Conservation (phyloP, 345 rosid species). For the Brassica nigra region DNA sequence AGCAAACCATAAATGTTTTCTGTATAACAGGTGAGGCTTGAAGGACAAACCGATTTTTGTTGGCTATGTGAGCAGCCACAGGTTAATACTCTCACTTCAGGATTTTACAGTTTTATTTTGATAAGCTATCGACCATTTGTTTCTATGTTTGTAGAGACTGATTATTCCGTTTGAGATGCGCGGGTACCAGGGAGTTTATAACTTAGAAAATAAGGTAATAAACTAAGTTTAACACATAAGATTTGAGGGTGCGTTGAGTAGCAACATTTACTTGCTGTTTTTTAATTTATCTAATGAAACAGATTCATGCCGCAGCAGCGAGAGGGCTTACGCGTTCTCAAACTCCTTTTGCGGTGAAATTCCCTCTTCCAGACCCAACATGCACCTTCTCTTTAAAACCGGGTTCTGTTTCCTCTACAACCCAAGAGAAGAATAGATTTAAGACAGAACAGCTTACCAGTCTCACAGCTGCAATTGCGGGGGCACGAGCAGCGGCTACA, state of each 20-base stretch:
- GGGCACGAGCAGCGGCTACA: slow-evolving; percentile 82
- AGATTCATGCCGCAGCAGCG: slow-evolving; percentile 74
- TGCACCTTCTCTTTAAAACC: slow-evolving; percentile 80
- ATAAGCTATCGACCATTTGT: neutral
- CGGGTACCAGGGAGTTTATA: slow-evolving; percentile 82
- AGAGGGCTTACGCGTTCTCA: slow-evolving; percentile 71
- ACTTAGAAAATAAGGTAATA: slow-evolving; percentile 88
- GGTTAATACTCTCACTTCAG: slow-evolving; percentile 45
- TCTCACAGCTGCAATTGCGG: slow-evolving; percentile 76
- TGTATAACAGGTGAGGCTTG: slow-evolving; percentile 70
- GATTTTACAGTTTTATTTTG: slow-evolving; percentile 1
- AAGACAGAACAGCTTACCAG: slow-evolving; percentile 48
- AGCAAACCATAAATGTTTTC: neutral
- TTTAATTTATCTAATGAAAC: slow-evolving; percentile 9
- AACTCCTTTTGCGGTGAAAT: slow-evolving; percentile 60
- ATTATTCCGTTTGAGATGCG: slow-evolving; percentile 95
- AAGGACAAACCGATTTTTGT: slow-evolving; percentile 83
- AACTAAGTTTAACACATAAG: slow-evolving; percentile 62
- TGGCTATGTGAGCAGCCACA: slow-evolving; percentile 94
- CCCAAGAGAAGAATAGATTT: slow-evolving; percentile 39
- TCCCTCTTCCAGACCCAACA: slow-evolving; percentile 68
- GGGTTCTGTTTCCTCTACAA: slow-evolving; percentile 50
- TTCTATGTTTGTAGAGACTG: slow-evolving; percentile 53
- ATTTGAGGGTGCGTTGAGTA: neutral
- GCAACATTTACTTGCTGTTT: neutral